A percentile compares a stretch with the other conserved stretches of the same genome.
Conservation (phyloP, 2,329 filamentous ascomycete genomes). For the Fusarium sp. region DNA sequence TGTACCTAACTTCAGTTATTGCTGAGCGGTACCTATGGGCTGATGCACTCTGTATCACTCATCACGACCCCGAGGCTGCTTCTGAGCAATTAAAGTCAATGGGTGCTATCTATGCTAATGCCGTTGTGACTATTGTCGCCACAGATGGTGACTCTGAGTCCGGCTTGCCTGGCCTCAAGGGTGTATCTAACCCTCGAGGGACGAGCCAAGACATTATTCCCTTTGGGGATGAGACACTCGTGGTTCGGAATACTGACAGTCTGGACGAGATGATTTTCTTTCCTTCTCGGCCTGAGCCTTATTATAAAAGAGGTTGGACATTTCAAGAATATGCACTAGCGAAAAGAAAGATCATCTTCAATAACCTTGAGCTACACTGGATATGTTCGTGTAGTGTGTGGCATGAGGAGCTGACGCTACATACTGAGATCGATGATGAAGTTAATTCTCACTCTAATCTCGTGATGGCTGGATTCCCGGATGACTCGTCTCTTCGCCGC, state of each 20-base stretch:
- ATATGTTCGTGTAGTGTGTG: slow-evolving; percentile 13
- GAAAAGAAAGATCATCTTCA: slow-evolving; percentile 5
- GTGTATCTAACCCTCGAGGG: not conserved
- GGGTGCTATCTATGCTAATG: slow-evolving; percentile 18
- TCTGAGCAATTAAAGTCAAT: slow-evolving; percentile 11
- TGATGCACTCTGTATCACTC: slow-evolving; percentile 6
- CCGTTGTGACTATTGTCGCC: slow-evolving; percentile 6
- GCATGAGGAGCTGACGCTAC: slow-evolving; percentile 15
- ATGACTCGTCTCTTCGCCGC: no score
- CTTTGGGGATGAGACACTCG: not conserved
- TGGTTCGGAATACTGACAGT: no score
- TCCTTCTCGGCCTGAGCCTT: not conserved
- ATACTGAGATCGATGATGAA: no score
- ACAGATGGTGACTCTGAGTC: slow-evolving; percentile 9
- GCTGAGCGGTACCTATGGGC: slow-evolving; percentile 9
- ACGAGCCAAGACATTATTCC: slow-evolving; percentile 10
- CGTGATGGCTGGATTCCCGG: no score
- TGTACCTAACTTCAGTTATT: slow-evolving; percentile 5
- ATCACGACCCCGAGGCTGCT: accelerated
- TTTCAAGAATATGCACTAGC: slow-evolving; percentile 18
- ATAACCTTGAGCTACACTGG: slow-evolving; percentile 5
- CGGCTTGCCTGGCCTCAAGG: not conserved
- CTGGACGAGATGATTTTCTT: no score
- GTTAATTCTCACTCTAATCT: no score
- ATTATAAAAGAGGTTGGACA: slow-evolving; percentile 19